These are phyloP conservation scores for Phanerodontia chrysosporium DNA, from an alignment of 768 basidiomycete species.

Conservation along the genomic window DNA sequence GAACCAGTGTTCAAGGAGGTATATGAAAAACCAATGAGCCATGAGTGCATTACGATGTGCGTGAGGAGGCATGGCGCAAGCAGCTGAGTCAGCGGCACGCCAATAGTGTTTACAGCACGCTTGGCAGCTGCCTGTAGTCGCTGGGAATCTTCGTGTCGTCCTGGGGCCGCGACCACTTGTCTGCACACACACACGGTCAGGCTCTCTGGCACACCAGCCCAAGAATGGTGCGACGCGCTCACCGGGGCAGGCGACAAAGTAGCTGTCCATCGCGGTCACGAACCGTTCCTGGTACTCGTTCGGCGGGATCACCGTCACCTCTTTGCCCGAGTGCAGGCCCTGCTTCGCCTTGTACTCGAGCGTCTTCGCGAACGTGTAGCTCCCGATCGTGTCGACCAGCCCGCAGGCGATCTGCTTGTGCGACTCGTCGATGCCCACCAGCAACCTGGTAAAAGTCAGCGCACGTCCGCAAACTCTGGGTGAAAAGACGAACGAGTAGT, in stretches of 20 bases:
- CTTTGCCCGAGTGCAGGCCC: constrained; percentile 62
- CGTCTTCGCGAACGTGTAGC: constrained; percentile 83
- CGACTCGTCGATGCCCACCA: constrained; percentile 69
- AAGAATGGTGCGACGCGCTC: constrained; percentile 5
- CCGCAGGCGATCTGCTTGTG: constrained; percentile 70
- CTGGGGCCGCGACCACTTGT: constrained; percentile 36
- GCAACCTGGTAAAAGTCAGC: constrained; percentile 40
- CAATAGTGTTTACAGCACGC: constrained; percentile 26
- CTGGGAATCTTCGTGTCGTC: constrained; percentile 26
- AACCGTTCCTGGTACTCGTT: constrained; percentile 78
- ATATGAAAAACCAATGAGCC: background rate
- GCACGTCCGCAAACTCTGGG: background rate
- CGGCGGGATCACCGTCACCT: constrained; percentile 78
- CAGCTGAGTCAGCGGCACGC: background rate
- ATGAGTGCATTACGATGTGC: background rate
- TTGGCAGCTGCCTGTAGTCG: constrained; percentile 27
- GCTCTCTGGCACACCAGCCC: background rate
- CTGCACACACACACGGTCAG: constrained; percentile 14
- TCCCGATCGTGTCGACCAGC: constrained; percentile 84
- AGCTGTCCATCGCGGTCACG: constrained; percentile 63
- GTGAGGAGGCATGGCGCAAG: background rate
- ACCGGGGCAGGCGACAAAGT: constrained; percentile 79
- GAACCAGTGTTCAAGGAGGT: background rate
- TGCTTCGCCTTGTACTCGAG: constrained; percentile 85
- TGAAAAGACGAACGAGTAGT: constrained; percentile 63